Evolutionary conservation across 2,329 filamentous ascomycete genomes (phyloP).

Genomic region (Colletotrichum australisinense): DNA sequence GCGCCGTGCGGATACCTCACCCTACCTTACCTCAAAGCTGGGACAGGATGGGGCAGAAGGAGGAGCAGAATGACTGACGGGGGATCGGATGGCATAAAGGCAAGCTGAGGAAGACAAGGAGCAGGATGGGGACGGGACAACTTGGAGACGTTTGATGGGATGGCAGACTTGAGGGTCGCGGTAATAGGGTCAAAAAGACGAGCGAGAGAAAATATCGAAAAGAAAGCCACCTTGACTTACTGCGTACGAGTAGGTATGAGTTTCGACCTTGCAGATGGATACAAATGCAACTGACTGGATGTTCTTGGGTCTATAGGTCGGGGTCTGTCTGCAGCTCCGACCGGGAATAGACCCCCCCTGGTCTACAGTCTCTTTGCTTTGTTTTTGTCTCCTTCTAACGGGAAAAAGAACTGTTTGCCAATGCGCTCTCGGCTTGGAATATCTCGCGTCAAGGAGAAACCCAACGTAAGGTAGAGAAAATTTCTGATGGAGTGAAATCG

Average conservation of each 20-base stretch:
- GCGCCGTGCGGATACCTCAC: neutral
- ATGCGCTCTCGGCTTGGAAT: neutral
- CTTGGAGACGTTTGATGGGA: neutral
- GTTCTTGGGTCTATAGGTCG: neutral
- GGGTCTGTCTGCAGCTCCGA: neutral
- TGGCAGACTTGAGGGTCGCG: neutral
- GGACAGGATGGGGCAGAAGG: neutral
- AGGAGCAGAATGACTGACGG: neutral
- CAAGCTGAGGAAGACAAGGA: neutral
- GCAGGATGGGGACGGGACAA: neutral
- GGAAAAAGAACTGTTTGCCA: neutral
- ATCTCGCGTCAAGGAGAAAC: neutral
- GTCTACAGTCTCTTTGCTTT: neutral
- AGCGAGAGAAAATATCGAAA: neutral
- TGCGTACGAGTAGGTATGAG: no score
- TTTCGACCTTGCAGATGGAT: no score
- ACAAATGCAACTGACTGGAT: neutral
- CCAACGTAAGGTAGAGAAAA: neutral
- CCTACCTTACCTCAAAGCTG: neutral
- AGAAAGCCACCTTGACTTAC: neutral
- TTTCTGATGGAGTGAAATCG: neutral
- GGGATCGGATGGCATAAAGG: neutral
- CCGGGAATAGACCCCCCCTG: neutral
- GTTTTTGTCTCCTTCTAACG: neutral
- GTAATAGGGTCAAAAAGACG: neutral